Evolutionary conservation across 2,329 filamentous ascomycete genomes (phyloP).

Genomic region (Xylariaceae sp.): DNA sequence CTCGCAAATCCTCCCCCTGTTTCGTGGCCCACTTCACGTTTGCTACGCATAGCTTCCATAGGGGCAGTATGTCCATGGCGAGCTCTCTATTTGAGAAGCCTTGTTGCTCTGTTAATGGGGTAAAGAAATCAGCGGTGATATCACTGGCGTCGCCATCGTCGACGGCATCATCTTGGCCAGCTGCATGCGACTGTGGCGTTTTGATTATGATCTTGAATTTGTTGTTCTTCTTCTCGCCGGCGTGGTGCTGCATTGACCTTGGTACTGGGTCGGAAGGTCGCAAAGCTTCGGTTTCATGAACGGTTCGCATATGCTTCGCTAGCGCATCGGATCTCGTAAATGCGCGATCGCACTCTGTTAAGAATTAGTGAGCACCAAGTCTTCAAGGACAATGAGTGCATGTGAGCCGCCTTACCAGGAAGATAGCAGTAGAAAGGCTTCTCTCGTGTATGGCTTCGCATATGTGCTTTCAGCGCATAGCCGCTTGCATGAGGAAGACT

Average conservation of each 20-base stretch:
- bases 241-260: slow-evolving; percentile 57
- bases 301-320: slow-evolving; percentile 97
- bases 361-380: slow-evolving; percentile 11
- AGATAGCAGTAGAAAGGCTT: slow-evolving; percentile 97
- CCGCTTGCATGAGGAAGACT: slow-evolving; percentile 89
- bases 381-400: background rate
- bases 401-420: slow-evolving; percentile 62
- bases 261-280: slow-evolving; percentile 73
- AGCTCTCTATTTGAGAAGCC: slow-evolving; percentile 65
- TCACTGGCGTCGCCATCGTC: slow-evolving; percentile 55
- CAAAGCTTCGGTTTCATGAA: slow-evolving; percentile 93
- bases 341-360: slow-evolving; percentile 86
- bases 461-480: slow-evolving; percentile 93
- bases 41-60: slow-evolving; percentile 64
- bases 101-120: slow-evolving; percentile 51
- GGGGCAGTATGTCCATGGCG: slow-evolving; percentile 52
- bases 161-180: slow-evolving; percentile 50
- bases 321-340: slow-evolving; percentile 95
- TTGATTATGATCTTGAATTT: slow-evolving; percentile 63
- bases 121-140: slow-evolving; percentile 56
- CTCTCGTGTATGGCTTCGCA: slow-evolving; percentile 95
- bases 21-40: slow-evolving; percentile 70
- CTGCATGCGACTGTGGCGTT: slow-evolving; percentile 53
- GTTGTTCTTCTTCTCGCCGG: slow-evolving; percentile 42
- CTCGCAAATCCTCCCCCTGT: slow-evolving; percentile 59